phyloP scores from a whole-genome alignment of 768 basidiomycete species.

The Leccinum truebloodii region DNA sequence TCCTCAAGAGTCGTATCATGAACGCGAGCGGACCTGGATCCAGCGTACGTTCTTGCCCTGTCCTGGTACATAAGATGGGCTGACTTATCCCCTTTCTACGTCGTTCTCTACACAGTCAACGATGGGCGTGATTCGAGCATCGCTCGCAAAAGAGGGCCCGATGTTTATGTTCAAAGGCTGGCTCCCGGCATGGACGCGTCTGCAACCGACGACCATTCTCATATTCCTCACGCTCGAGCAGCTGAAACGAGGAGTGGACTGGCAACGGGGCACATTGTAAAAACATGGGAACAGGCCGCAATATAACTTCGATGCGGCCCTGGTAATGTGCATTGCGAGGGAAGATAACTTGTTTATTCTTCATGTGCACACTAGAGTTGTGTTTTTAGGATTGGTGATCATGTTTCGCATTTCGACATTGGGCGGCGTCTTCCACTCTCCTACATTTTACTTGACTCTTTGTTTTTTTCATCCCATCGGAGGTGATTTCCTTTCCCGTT shows the following conservation, averaged over 20 bases:
- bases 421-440: too few relatives aligned
- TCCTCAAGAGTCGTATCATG: constrained; percentile 89
- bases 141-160: constrained; percentile 71
- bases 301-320: too few relatives aligned
- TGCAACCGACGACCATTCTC: constrained; percentile 86
- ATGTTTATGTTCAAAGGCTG: constrained; percentile 95
- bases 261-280: constrained; percentile 41
- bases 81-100: neutral
- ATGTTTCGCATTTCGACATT: neutral
- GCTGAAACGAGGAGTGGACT: constrained; percentile 72
- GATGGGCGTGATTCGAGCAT: constrained; percentile 63
- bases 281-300: neutral
- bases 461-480: neutral
- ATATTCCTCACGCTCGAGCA: constrained; percentile 87
- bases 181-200: constrained; percentile 83
- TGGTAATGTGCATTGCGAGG: too few relatives aligned
- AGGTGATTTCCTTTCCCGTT: neutral
- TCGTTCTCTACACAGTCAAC: constrained; percentile 52
- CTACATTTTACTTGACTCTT: too few relatives aligned
- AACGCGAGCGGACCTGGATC: constrained; percentile 84
- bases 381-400: neutral
- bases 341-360: neutral
- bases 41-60: constrained; percentile 45
- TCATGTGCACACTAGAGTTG: neutral
- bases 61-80: neutral